Base-by-base conservation (phyloP, 345 rosid species). In the Eucalyptus globulus region DNA sequence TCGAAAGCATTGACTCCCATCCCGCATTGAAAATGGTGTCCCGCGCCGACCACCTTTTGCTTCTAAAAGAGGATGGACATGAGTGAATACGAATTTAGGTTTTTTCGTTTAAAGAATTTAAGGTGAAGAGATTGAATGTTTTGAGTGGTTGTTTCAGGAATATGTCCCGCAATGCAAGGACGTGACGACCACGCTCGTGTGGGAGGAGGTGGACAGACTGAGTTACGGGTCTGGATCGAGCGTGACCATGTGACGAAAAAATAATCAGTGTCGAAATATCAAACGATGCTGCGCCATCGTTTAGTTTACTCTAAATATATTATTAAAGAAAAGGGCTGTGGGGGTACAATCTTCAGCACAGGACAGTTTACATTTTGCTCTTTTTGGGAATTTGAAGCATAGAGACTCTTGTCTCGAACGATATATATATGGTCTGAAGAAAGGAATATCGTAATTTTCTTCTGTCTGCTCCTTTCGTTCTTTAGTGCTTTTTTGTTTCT, bases 171-270 rank as follows among this genome's bases (percentile, higher is more conserved):
- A 96, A 88, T 92, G 93, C 37, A 95, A 97, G 90, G 99, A 96
- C 89, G 88, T 94, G 56, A 95, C 97, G 29, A 92, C 99, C 34
- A 96, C 96, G 90, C 86, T 97, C 92, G 98, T 93, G 86, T 97
- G 99, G 99, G 99, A 96, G 51, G 96, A 93, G 92, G 97, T 94
- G 86, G 98, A 94, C 81, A 95, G 97, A 92, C 91, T 95, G 44
- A 89, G 92, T 86, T 95, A 91, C 56, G 93, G 92, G 87, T 88
- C 97, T 7, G 97, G 95, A 89, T 91, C 97, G 29, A 93, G 92
- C 86, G 96, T 95, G 24, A 93, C 96, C 87, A 88, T 88, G n/a
- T 47, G 88, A 81, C 65, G 62, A 27, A 50, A 17, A 5, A 86
- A 10, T n/a, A 40, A 27, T 27, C 54, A 19, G n/a, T 45, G n/a